Conservation (phyloP, 1,284 basidiomycete genomes). For the Trametes sp. region DNA sequence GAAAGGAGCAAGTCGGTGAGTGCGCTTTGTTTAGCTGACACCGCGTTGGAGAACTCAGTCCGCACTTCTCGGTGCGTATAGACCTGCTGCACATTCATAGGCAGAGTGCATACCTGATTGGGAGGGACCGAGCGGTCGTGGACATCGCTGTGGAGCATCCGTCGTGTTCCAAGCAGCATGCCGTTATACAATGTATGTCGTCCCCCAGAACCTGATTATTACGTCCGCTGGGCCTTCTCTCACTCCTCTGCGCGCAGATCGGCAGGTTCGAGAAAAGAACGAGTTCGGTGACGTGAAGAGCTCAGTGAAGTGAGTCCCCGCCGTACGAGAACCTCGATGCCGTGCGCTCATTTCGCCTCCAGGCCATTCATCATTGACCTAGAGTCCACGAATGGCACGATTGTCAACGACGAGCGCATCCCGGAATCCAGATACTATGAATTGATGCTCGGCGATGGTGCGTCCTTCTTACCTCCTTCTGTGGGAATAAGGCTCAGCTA, state of each 20-base stretch:
- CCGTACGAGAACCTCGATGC: not conserved
- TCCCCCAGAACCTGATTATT: slow-evolving; percentile 20
- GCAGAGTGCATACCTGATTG: slow-evolving; percentile 95
- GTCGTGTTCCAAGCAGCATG: slow-evolving; percentile 98
- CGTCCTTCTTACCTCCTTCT: slow-evolving; percentile 37
- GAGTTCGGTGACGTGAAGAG: slow-evolving; percentile 86
- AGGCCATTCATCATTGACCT: slow-evolving; percentile 97
- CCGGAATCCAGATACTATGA: slow-evolving; percentile 93
- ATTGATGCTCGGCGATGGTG: slow-evolving; percentile 86
- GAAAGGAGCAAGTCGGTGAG: slow-evolving; percentile 90
- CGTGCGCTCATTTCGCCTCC: slow-evolving; percentile 5
- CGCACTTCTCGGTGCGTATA: slow-evolving; percentile 41
- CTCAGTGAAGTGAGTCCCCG: slow-evolving; percentile 66
- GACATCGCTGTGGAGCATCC: slow-evolving; percentile 96
- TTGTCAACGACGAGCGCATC: slow-evolving; percentile 88
- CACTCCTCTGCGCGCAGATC: slow-evolving; percentile 55
- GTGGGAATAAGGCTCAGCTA: slow-evolving; percentile 1
- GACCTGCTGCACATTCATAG: slow-evolving; percentile 90
- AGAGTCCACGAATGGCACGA: slow-evolving; percentile 95
- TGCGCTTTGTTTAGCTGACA: slow-evolving; percentile 23
- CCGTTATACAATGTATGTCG: slow-evolving; percentile 88
- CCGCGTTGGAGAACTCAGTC: slow-evolving; percentile 12
- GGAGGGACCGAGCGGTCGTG: slow-evolving; percentile 86
- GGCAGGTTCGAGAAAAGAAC: slow-evolving; percentile 86
- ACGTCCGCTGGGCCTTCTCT: slow-evolving; percentile 12